A percentile compares a stretch with the other conserved stretches of the same genome.
Conservation (phyloP, 2,329 filamentous ascomycete genomes). For the Venturia oleaginea region DNA sequence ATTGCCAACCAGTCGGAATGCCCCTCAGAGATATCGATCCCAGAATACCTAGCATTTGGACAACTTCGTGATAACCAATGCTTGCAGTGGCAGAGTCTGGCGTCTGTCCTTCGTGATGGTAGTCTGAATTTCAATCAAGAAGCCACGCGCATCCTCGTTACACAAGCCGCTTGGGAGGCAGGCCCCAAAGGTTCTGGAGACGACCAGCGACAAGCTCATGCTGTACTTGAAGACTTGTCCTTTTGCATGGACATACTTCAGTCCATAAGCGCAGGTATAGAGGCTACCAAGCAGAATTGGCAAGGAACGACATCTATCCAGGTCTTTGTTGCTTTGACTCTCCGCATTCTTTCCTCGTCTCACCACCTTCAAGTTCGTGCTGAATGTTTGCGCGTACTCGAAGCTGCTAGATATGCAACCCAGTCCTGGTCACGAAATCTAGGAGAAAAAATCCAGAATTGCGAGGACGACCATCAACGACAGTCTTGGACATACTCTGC, state of each 20-base stretch:
- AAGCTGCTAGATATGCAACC: background rate
- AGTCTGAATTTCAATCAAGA: slow-evolving; percentile 52
- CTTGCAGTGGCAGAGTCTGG: slow-evolving; percentile 40
- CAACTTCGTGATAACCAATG: slow-evolving; percentile 36
- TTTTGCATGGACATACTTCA: background rate
- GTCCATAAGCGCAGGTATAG: background rate
- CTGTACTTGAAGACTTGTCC: background rate
- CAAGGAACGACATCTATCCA: background rate
- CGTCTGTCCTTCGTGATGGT: slow-evolving; percentile 43
- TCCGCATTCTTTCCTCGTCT: background rate
- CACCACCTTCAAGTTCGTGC: background rate
- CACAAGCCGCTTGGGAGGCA: slow-evolving; percentile 44
- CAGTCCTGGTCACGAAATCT: background rate
- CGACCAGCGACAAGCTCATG: no score
- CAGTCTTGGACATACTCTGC: background rate
- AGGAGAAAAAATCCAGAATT: background rate
- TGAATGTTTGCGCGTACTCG: background rate
- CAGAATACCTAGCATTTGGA: slow-evolving; percentile 48
- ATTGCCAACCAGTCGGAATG: slow-evolving; percentile 40
- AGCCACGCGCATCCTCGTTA: slow-evolving; percentile 40
- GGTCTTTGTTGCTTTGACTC: background rate
- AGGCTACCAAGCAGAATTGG: background rate
- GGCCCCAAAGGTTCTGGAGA: no score
- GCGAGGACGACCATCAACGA: background rate
- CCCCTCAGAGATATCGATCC: slow-evolving; percentile 36